Base-by-base conservation (phyloP, 2,329 filamentous ascomycete genomes). In the Sporothrix mexicana region DNA sequence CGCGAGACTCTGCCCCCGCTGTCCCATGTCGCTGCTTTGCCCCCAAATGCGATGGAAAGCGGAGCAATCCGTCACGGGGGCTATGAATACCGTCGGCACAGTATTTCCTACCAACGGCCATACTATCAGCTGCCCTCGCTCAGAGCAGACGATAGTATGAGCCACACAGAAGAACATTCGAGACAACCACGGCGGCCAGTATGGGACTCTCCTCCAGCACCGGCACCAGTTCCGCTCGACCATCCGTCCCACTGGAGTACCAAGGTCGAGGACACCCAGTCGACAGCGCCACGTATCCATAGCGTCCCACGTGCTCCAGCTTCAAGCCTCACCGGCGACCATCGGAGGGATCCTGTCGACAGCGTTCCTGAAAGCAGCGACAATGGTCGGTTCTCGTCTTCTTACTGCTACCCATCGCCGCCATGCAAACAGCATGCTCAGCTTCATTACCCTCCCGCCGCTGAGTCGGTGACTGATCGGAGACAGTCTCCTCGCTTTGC, bases 1-100 rank as follows among this genome's bases (percentile, higher is more conserved):
- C 62, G 53, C 25, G 73, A 74, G 2, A 59, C 41, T n/a, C 71
- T 75, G 41, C 74, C 74, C 23, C 49, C 74, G 2, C 15, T 74
- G 13, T 61, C 66, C 2, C 49, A 70, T 20, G 45, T 72, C 8
- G 20, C 66, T 6, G 64, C 57, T 20, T 57, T 73, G 1, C 20
- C 64, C 23, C 49, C 71, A n/a, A 9, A 61, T 30, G 62, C 36
- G 2, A 7, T 71, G 68, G 67, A 68, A 5, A 69, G 25, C 15
- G 53, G 30, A 36, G 30, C 36, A 1, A 20, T 61, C 43, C 13
- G 25, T n/a, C 55, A 43, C 3, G 53, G 17, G 6, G 36, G n/a
- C 8, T 51, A 57, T 45, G 41, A 49, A 36, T 23, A 8, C 51
- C 10, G 41, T 20, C 25, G 59, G 3, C 13, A 36, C 15, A 61